A percentile compares a stretch with the other conserved stretches of the same genome.
Evolutionary conservation across 257 asterid species (phyloP).

Genomic region (Solanum lignicaule): DNA sequence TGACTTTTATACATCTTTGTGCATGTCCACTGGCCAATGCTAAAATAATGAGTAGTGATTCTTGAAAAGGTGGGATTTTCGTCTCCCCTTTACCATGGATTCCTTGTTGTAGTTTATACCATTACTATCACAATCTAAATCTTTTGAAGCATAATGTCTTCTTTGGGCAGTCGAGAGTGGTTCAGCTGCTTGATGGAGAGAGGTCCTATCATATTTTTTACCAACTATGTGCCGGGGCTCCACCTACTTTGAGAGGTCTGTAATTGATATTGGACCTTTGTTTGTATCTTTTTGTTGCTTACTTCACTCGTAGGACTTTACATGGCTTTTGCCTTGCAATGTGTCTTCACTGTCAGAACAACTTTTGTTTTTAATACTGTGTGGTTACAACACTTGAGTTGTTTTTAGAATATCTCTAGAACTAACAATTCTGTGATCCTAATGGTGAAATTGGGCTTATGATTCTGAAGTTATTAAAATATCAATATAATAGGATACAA

Average conservation of each 20-base stretch:
- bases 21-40: slow-evolving; percentile 15
- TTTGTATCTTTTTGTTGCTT: neutral
- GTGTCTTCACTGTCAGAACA: neutral
- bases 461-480: neutral
- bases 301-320: neutral
- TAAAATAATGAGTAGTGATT: slow-evolving; percentile 47
- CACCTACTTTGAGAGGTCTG: slow-evolving; percentile 65
- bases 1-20: slow-evolving; percentile 23
- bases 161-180: slow-evolving; percentile 83
- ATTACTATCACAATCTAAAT: neutral
- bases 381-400: neutral
- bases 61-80: slow-evolving; percentile 74
- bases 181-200: slow-evolving; percentile 67
- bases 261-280: slow-evolving; percentile 2
- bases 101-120: slow-evolving; percentile 6
- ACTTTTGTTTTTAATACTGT: neutral
- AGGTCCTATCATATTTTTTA: slow-evolving; percentile 86
- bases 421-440: neutral
- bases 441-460: neutral
- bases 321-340: neutral
- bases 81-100: slow-evolving; percentile 2
- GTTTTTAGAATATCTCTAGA: neutral
- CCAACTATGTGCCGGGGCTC: slow-evolving; percentile 95
- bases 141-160: slow-evolving; percentile 3
- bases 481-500: neutral